phyloP scores from a whole-genome alignment of 345 rosid genomes.

The Hypericum androsaemum region DNA sequence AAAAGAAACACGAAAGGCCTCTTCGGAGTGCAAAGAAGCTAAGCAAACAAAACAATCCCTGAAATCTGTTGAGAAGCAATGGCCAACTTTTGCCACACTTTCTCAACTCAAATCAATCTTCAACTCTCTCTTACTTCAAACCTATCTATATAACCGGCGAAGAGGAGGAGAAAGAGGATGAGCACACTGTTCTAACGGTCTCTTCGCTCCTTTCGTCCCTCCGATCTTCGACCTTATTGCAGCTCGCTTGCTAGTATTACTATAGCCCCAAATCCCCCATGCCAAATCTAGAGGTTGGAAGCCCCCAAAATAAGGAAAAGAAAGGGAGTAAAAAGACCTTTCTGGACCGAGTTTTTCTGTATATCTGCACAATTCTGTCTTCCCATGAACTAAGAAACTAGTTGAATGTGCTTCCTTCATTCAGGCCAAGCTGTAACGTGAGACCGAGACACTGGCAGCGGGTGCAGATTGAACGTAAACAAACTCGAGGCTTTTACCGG shows the following conservation, averaged over 20 bases:
- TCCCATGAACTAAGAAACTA: constrained; percentile 26
- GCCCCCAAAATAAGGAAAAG: constrained; percentile 12
- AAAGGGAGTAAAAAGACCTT: constrained; percentile 26
- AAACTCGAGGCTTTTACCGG: constrained; percentile 76
- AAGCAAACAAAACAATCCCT: constrained; percentile 20
- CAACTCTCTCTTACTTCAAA: constrained; percentile 16
- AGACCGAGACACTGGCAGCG: constrained; percentile 55
- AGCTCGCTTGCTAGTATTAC: constrained; percentile 16
- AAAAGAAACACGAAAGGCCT: constrained; percentile 12
- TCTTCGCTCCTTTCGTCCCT: constrained; percentile 70
- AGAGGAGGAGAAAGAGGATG: constrained; percentile 92
- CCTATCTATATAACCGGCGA: constrained; percentile 25
- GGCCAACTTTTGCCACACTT: constrained; percentile 14
- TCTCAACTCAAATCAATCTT: too few species aligned
- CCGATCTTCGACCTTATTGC: constrained; percentile 27
- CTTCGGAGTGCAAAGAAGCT: constrained; percentile 23
- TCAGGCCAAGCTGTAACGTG: constrained; percentile 68
- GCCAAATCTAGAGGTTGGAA: too few species aligned
- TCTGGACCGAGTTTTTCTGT: constrained; percentile 21
- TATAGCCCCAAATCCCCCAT: constrained; percentile 19
- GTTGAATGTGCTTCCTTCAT: constrained; percentile 14
- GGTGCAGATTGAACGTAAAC: constrained; percentile 77
- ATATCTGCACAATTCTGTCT: constrained; percentile 51
- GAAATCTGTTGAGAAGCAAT: constrained; percentile 26
- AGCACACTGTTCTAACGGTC: constrained; percentile 55